Evolutionary conservation across 139 green algal genomes (phyloP).

Genomic region (Coccomyxa sp.): DNA sequence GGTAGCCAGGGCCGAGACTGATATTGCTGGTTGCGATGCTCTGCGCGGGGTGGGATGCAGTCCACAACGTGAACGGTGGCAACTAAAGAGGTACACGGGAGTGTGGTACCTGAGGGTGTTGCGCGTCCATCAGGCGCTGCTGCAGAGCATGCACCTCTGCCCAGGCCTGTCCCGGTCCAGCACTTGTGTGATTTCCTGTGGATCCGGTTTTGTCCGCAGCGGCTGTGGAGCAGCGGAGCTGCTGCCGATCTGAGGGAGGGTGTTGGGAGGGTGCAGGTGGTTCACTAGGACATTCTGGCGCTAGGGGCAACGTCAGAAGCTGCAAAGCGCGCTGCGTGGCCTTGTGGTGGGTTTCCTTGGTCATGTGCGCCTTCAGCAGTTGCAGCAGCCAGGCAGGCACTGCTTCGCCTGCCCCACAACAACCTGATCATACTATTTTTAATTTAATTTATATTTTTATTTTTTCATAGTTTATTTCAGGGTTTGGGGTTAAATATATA

Average conservation of each 20-base stretch:
- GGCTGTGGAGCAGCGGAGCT: too few relatives aligned
- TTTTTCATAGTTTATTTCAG: too few relatives aligned
- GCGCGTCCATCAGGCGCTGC: neutral
- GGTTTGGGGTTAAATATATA: too few relatives aligned
- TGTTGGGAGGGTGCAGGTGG: too few relatives aligned
- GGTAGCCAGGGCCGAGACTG: too few relatives aligned
- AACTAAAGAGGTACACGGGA: too few relatives aligned
- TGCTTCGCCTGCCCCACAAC: neutral
- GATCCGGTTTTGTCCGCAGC: too few relatives aligned
- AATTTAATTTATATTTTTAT: neutral
- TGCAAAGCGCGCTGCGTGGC: slow-evolving; percentile 17
- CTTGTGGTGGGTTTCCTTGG: slow-evolving; percentile 11
- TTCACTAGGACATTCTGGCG: neutral
- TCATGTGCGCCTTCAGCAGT: slow-evolving; percentile 17
- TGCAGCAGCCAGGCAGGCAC: slow-evolving; percentile 14
- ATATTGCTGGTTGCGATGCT: too few relatives aligned
- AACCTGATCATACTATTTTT: neutral
- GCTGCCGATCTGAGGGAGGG: too few relatives aligned
- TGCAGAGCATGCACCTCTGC: neutral
- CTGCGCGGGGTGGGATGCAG: too few relatives aligned
- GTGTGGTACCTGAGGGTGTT: neutral
- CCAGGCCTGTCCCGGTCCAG: neutral
- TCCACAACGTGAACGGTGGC: too few relatives aligned
- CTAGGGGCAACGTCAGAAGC: slow-evolving; percentile 16
- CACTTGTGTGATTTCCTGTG: neutral